A percentile compares a stretch with the other conserved stretches of the same genome.
Evolutionary conservation across 495 filamentous ascomycete species (phyloP).

Genomic region (Thozetella sp.): DNA sequence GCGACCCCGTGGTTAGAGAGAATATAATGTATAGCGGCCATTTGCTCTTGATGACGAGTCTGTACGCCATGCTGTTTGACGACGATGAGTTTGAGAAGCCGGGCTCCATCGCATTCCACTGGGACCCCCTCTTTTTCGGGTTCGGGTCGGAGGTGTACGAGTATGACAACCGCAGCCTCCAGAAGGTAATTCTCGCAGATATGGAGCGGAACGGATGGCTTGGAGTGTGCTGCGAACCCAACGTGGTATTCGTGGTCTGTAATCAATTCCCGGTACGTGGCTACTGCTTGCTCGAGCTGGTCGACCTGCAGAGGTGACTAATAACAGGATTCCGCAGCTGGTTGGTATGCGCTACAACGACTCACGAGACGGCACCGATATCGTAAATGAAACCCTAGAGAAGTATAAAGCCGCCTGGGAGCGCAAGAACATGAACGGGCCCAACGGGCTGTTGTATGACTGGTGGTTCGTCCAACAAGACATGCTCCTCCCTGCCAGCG

Average conservation of each 20-base stretch:
- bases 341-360: slow-evolving; percentile 33
- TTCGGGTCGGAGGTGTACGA: slow-evolving; percentile 31
- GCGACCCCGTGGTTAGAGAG: slow-evolving; percentile 30
- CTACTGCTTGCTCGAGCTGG: background rate
- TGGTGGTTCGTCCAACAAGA: slow-evolving; percentile 22
- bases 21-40: slow-evolving; percentile 41
- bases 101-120: slow-evolving; percentile 25
- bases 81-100: slow-evolving; percentile 30
- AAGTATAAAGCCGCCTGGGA: slow-evolving; percentile 31
- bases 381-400: slow-evolving; percentile 15
- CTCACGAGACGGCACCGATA: slow-evolving; percentile 23
- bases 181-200: slow-evolving; percentile 29
- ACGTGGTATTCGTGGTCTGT: slow-evolving; percentile 36
- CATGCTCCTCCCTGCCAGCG: background rate
- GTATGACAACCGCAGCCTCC: slow-evolving; percentile 22
- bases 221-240: slow-evolving; percentile 37
- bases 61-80: slow-evolving; percentile 40
- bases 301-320: background rate
- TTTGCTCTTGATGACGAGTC: slow-evolving; percentile 31
- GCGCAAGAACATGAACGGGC: slow-evolving; percentile 15
- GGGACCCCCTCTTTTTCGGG: slow-evolving; percentile 35
- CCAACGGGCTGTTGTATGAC: slow-evolving; percentile 20
- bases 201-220: slow-evolving; percentile 34
- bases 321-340: no score
- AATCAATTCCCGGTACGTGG: slow-evolving; percentile 33